phyloP scores from a whole-genome alignment of 2,329 filamentous ascomycete species.

The Cladophialophora immunda region DNA sequence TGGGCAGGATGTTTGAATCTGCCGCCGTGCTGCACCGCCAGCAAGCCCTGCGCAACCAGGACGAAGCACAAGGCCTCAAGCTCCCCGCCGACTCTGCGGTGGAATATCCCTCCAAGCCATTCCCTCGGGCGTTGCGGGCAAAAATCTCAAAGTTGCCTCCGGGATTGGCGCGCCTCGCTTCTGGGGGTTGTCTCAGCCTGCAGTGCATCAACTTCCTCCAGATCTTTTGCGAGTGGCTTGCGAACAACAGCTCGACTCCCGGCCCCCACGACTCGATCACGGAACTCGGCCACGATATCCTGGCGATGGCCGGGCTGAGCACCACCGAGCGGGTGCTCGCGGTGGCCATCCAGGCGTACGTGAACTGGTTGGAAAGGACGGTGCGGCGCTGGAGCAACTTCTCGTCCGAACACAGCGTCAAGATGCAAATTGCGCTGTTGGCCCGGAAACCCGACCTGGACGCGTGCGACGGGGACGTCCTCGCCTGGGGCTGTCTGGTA shows the following conservation, averaged over 20 bases:
- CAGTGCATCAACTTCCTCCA: constrained; percentile 20
- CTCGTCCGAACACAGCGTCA: constrained; percentile 10
- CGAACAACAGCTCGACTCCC: neutral
- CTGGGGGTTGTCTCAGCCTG: constrained; percentile 6
- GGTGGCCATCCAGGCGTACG: constrained; percentile 17
- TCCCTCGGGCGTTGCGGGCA: neutral
- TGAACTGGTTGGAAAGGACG: constrained; percentile 16
- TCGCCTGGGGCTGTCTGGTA: constrained; percentile 18
- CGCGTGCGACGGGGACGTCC: neutral
- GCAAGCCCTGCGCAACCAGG: constrained; percentile 6
- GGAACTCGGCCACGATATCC: constrained; percentile 13
- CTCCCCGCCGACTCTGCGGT: neutral
- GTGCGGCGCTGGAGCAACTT: constrained; percentile 15
- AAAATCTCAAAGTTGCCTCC: constrained; percentile 4
- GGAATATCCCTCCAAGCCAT: neutral
- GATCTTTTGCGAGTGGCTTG: constrained; percentile 17
- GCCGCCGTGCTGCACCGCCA: constrained; percentile 20
- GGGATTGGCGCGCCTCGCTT: constrained; percentile 6
- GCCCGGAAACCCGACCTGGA: neutral
- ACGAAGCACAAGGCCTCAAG: constrained; percentile 13
- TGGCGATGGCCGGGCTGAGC: constrained; percentile 4
- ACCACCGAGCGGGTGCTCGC: constrained; percentile 11
- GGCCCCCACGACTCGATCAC: constrained; percentile 10
- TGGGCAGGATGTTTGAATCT: constrained; percentile 19
- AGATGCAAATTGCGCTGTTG: constrained; percentile 6